Percentiles rank a stretch among this genome's conserved stretches.
These are phyloP conservation scores for Dillenia suffruticosa DNA, from an alignment of 164 flowering plant genomes.

Conservation along the genomic window DNA sequence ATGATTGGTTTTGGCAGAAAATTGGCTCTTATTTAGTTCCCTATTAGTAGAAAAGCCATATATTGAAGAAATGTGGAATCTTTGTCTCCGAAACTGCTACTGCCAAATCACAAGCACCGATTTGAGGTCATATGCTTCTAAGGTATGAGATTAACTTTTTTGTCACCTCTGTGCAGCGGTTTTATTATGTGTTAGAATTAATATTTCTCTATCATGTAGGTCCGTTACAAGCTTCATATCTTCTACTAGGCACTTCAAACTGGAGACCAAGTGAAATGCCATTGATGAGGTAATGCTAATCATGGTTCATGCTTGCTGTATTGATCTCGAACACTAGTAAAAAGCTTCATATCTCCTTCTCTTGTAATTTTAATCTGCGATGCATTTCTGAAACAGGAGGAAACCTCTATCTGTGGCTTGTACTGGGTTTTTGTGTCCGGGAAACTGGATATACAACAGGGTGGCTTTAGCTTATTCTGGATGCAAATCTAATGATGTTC, in stretches of 20 bases:
- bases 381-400: too few species aligned
- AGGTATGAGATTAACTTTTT: constrained; percentile 36
- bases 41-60: constrained; percentile 32
- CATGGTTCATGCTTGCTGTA: too few species aligned
- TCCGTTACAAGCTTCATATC: constrained; percentile 80
- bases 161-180: not conserved
- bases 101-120: constrained; percentile 70
- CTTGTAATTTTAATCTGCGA: too few species aligned
- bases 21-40: constrained; percentile 55
- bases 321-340: too few species aligned
- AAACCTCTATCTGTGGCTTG: too few species aligned
- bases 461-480: too few species aligned
- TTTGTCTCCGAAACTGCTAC: constrained; percentile 67
- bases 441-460: too few species aligned
- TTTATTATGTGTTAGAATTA: not conserved
- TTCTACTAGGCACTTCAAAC: constrained; percentile 44
- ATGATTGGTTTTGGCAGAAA: constrained; percentile 58
- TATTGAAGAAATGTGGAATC: constrained; percentile 51
- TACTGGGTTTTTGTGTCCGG: too few species aligned
- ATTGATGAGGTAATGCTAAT: too few species aligned
- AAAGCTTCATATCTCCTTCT: too few species aligned
- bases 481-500: too few species aligned
- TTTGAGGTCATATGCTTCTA: constrained; percentile 68
- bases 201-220: constrained; percentile 33
- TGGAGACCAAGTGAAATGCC: constrained; percentile 12